Base-by-base conservation (phyloP, 2,329 filamentous ascomycete species). In the Venturia asperata region DNA sequence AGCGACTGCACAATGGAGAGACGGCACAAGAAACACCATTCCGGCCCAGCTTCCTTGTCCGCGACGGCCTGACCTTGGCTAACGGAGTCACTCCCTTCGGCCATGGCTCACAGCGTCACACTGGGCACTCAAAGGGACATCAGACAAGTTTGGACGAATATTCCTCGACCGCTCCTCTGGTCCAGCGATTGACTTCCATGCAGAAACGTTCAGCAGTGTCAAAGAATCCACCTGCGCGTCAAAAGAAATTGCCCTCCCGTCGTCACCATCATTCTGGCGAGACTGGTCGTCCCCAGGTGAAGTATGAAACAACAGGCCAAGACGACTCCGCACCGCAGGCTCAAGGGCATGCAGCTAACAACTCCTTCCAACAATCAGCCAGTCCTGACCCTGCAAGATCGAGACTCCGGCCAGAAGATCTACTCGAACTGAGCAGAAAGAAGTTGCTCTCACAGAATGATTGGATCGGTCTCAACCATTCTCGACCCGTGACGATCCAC, bases 381-480 rank as follows among this genome's bases (percentile, higher is more conserved):
- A 47, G 39, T n/a, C 19, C 30, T 15, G 37, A 63, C 15, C 34
- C 37, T n/a, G 39, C 1, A 9, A n/a, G 21, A 27, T 45, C 37
- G 19, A 39, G 39, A 55, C 47, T 45, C 9, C 41, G 39, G 61
- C 45, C 39, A 24, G 52, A 64, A 17, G 37, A 27, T 64, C 2
- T 42, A 17, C 49, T 67, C 24, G 55, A 67, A 58, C 17, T 24
- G n/a, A 64, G 49, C 19, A 65, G 68, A 65, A 70, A 68, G 62
- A 68, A 70, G 45, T 69, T 76, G 17, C 66, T 77, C 24, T 67
- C 67, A 55, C 71, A 71, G 63, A 67, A 62, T 41, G 74, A 77
- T 56, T 77, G 75, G 75, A 70, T 71, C 24, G 74, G 74, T 4
- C 67, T 76, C 11, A 67, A 67, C 34, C 67, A 69, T 13, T 72